Percentiles rank a stretch among this genome's conserved stretches.
These are phyloP conservation scores for Ganoderma sp. DNA, from an alignment of 1,284 basidiomycete species.

Conservation along the genomic window DNA sequence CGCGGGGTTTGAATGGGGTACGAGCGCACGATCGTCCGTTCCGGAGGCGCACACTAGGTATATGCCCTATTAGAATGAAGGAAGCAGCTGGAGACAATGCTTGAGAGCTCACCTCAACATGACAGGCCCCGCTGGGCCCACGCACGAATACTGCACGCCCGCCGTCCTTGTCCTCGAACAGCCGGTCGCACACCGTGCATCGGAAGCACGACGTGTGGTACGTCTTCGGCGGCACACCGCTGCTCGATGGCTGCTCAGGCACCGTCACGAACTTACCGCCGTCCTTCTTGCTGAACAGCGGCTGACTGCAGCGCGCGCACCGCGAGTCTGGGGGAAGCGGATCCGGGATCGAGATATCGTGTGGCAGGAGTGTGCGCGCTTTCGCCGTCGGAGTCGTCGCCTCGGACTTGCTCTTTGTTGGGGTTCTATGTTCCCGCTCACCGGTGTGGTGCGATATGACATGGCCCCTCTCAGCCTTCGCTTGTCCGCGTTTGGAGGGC, in stretches of 20 bases:
- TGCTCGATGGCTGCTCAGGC: constrained; percentile 55
- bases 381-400: constrained; percentile 34
- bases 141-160: constrained; percentile 73
- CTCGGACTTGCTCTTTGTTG: constrained; percentile 22
- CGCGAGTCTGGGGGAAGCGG: constrained; percentile 38
- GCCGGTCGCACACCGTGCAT: constrained; percentile 66
- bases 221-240: constrained; percentile 51
- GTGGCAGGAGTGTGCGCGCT: constrained; percentile 30
- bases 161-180: constrained; percentile 64
- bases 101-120: constrained; percentile 61
- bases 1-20: constrained; percentile 38
- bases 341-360: constrained; percentile 34
- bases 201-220: constrained; percentile 79
- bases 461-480: constrained; percentile 17
- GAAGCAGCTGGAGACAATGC: constrained; percentile 1
- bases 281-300: constrained; percentile 60
- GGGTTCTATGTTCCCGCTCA: not conserved
- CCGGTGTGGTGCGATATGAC: constrained; percentile 18
- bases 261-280: constrained; percentile 71
- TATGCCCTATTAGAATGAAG: constrained; percentile 5
- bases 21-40: constrained; percentile 49
- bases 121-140: constrained; percentile 67
- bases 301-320: constrained; percentile 62
- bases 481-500: constrained; percentile 32
- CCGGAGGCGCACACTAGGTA: constrained; percentile 65